These are phyloP conservation scores for Asterella californica DNA, from an alignment of 225 moss, liverwort and hornwort genomes.

Conservation along the genomic window DNA sequence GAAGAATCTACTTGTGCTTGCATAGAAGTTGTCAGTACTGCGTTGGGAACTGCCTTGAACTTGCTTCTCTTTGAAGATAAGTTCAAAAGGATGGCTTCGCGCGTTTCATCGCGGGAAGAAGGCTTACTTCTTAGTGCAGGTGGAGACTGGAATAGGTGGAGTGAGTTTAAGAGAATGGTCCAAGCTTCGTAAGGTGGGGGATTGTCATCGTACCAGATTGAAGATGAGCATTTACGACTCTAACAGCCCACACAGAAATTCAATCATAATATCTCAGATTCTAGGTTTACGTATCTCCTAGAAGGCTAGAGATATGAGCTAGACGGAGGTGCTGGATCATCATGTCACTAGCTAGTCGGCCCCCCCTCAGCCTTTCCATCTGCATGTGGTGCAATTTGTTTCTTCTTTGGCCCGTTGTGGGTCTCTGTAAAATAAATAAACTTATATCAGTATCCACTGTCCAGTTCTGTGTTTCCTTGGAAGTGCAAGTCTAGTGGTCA, in stretches of 20 bases:
- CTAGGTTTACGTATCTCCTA: neutral
- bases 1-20: neutral
- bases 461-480: neutral
- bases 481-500: neutral
- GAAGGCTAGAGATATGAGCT: slow-evolving; percentile 6
- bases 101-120: slow-evolving; percentile 15
- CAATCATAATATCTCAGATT: neutral
- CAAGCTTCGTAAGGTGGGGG: slow-evolving; percentile 8
- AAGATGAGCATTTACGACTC: neutral
- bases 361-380: slow-evolving; percentile 5
- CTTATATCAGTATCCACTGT: neutral
- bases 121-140: slow-evolving; percentile 17
- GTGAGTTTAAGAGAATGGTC: neutral
- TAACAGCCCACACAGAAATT: neutral
- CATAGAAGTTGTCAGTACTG: slow-evolving; percentile 23
- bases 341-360: slow-evolving; percentile 1
- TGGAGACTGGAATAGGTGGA: slow-evolving; percentile 10
- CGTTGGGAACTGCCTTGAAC: slow-evolving; percentile 1
- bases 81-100: neutral
- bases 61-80: neutral
- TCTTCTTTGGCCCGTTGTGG: slow-evolving; percentile 15
- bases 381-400: slow-evolving; percentile 6
- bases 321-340: slow-evolving; percentile 3
- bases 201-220: neutral
- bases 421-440: slow-evolving; percentile 26